These are phyloP conservation scores for Penicillium brevicompactum DNA, from an alignment of 2,329 filamentous ascomycete genomes.

Conservation along the genomic window DNA sequence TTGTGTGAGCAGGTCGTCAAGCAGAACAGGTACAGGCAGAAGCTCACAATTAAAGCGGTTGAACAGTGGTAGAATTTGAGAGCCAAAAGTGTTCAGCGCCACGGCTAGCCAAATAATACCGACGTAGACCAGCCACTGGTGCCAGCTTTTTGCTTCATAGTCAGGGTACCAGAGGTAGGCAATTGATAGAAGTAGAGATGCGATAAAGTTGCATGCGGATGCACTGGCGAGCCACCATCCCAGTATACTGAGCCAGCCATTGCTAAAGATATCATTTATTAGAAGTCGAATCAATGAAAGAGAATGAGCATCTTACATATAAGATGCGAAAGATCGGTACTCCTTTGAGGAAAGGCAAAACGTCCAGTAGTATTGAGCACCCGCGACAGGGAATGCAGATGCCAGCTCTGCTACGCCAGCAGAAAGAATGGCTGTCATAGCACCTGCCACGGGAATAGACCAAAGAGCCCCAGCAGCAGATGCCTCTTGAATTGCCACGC, in stretches of 20 bases:
- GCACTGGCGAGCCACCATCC: slow-evolving; percentile 8
- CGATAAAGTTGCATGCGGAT: slow-evolving; percentile 8
- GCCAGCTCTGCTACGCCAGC: slow-evolving; percentile 7
- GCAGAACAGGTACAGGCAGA: not conserved
- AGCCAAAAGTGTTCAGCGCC: slow-evolving; percentile 6
- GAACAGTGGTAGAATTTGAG: slow-evolving; percentile 4
- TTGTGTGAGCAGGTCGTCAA: not conserved
- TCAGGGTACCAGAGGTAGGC: slow-evolving; percentile 4
- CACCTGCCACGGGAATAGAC: slow-evolving; percentile 1
- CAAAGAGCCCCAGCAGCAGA: slow-evolving; percentile 7
- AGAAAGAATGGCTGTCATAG: slow-evolving; percentile 6
- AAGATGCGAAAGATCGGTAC: slow-evolving; percentile 6
- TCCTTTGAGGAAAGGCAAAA: slow-evolving; percentile 1
- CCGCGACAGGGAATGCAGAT: slow-evolving; percentile 8
- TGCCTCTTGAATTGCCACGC: slow-evolving; percentile 4
- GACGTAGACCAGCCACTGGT: slow-evolving; percentile 7
- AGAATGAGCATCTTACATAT: slow-evolving; percentile 2
- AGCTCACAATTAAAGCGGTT: slow-evolving; percentile 7
- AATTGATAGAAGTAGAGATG: slow-evolving; percentile 6
- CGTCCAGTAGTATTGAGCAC: slow-evolving; percentile 10
- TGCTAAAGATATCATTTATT: not conserved
- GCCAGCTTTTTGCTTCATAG: slow-evolving; percentile 8
- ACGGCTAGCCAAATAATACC: slow-evolving; percentile 5
- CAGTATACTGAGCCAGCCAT: slow-evolving; percentile 9
- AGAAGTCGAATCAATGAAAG: not conserved